phyloP scores from a whole-genome alignment of 768 basidiomycete genomes.

The Rubroboletus satanas region DNA sequence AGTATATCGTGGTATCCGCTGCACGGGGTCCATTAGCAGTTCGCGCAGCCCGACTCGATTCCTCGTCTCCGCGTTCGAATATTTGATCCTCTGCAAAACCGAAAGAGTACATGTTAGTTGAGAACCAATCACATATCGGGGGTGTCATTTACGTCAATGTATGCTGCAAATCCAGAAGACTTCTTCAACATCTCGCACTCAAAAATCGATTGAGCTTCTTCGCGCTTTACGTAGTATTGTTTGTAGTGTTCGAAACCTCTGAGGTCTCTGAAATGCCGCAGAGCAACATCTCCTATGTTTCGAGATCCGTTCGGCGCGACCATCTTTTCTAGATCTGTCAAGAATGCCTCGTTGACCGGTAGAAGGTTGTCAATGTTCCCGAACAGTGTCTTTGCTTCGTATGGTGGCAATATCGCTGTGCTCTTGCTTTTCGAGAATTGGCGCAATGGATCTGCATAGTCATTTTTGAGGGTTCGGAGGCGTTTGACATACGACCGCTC shows the following conservation, averaged over 20 bases:
- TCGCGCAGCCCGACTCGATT: conserved; percentile 88
- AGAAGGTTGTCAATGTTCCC: conserved; percentile 90
- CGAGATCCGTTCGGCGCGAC: conserved; percentile 52
- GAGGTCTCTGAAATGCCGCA: conserved; percentile 81
- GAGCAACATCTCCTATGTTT: conserved; percentile 75
- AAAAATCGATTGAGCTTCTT: conserved; percentile 87
- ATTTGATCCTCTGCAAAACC: conserved; percentile 73
- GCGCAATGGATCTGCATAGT: conserved; percentile 90
- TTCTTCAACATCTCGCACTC: conserved; percentile 78
- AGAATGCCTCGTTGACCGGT: conserved; percentile 84
- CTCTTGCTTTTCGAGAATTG: conserved; percentile 80
- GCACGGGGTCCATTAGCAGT: conserved; percentile 93
- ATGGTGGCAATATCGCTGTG: conserved; percentile 81
- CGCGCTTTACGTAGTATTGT: conserved; percentile 87
- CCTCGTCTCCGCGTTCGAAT: conserved; percentile 64
- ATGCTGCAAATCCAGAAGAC: conserved; percentile 77
- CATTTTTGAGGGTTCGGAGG: conserved; percentile 74
- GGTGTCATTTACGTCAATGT: conserved; percentile 68
- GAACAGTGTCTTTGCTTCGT: conserved; percentile 91
- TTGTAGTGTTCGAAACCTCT: conserved; percentile 88
- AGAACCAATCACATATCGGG: conserved; percentile 8
- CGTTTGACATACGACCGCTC: conserved; percentile 87
- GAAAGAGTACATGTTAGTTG: conserved; percentile 1
- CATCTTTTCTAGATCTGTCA: conserved; percentile 81
- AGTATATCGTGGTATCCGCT: conserved; percentile 92